Conservation (phyloP, 2,329 filamentous ascomycete genomes). For the Bipolaris zeicola region DNA sequence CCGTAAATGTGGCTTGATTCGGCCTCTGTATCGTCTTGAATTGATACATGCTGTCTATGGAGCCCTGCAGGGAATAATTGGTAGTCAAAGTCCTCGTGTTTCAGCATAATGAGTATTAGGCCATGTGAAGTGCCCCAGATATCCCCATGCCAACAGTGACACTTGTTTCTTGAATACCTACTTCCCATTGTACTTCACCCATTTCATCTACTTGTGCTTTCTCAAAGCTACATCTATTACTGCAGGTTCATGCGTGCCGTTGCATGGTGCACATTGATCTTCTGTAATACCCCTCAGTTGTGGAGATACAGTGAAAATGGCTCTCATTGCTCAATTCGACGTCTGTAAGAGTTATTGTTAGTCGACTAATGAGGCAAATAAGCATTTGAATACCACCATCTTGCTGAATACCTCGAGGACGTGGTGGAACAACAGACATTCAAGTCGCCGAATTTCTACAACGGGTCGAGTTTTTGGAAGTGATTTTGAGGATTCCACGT, state of each 20-base stretch:
- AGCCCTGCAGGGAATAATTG: no score
- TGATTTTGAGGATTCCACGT: background rate
- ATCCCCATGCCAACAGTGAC: conserved; percentile 17
- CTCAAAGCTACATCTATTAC: background rate
- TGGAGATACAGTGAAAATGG: background rate
- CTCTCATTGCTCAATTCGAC: background rate
- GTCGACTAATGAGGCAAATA: background rate
- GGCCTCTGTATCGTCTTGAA: no score
- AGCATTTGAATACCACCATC: background rate
- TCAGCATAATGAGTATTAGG: no score
- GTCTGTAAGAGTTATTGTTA: background rate
- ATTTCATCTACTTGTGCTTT: conserved; percentile 1
- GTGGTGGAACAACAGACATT: no score
- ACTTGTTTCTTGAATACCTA: conserved; percentile 9
- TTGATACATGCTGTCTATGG: no score
- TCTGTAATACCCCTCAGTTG: conserved; percentile 13
- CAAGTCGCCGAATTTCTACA: background rate
- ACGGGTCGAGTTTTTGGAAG: background rate
- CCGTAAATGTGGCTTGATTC: no score
- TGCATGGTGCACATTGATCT: conserved; percentile 11
- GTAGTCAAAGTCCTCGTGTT: no score
- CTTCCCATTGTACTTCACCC: conserved; percentile 10
- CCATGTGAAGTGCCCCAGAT: conserved; percentile 7
- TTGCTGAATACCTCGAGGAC: background rate
- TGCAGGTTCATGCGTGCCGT: conserved; percentile 1